A percentile compares a stretch with the other conserved stretches of the same genome.
Conservation (phyloP, 2,329 filamentous ascomycete species). For the Orbilia oligospora region DNA sequence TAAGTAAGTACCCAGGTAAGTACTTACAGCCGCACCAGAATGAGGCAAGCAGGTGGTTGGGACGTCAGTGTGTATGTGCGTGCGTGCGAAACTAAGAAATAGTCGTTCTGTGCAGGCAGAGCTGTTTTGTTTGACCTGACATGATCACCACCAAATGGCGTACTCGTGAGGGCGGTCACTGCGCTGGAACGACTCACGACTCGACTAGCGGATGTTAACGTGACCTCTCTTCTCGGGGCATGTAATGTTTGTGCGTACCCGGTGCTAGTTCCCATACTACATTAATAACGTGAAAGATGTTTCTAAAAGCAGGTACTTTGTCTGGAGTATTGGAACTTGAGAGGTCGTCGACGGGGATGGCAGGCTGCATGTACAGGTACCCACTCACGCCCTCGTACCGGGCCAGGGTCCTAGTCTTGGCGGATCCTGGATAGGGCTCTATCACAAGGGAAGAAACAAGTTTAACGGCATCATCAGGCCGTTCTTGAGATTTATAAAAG, state of each 20-base stretch:
- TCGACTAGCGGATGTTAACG: neutral
- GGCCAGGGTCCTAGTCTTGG: slow-evolving; percentile 15
- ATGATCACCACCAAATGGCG: slow-evolving; percentile 43
- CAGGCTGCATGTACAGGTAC: slow-evolving; percentile 8
- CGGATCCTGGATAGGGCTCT: neutral
- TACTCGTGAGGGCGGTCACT: slow-evolving; percentile 35
- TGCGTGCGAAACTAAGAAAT: neutral
- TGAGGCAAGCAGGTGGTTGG: slow-evolving; percentile 4
- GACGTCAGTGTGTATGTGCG: no score
- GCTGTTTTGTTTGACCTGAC: slow-evolving; percentile 35
- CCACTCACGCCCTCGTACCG: slow-evolving; percentile 1
- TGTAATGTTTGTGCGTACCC: no score
- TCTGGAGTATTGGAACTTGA: neutral
- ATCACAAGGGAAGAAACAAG: neutral
- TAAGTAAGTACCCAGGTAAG: neutral
- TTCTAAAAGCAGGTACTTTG: no score
- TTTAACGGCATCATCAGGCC: neutral
- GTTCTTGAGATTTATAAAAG: neutral
- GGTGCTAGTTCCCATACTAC: no score
- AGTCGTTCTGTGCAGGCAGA: neutral
- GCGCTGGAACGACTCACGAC: slow-evolving; percentile 25
- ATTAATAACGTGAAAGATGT: no score
- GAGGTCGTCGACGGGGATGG: neutral
- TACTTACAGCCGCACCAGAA: neutral
- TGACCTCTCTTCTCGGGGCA: no score